phyloP scores from a whole-genome alignment of 2,329 filamentous ascomycete genomes.

The Myriosclerotinia duriaeana region DNA sequence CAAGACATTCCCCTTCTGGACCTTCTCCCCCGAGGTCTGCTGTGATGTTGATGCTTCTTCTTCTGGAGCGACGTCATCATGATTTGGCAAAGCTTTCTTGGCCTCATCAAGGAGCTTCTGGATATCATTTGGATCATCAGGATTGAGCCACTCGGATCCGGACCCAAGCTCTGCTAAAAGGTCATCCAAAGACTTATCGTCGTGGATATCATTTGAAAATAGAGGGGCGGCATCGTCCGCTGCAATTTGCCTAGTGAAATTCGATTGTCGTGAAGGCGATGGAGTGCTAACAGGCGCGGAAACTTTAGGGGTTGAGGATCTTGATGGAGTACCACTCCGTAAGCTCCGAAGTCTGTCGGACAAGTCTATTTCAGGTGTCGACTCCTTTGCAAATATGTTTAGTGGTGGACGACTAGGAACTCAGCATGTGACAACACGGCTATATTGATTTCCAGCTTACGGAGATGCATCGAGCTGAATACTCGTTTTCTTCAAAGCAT shows the following conservation, averaged over 20 bases:
- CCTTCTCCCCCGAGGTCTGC: neutral
- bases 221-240: constrained; percentile 22
- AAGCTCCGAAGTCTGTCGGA: constrained; percentile 37
- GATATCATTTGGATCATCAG: constrained; percentile 38
- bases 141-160: constrained; percentile 37
- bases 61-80: constrained; percentile 11
- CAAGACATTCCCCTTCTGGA: constrained; percentile 42
- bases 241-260: neutral
- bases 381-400: constrained; percentile 20
- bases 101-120: constrained; percentile 38
- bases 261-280: constrained; percentile 15
- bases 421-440: constrained; percentile 31
- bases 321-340: constrained; percentile 33
- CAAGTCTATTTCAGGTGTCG: constrained; percentile 35
- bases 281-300: constrained; percentile 8
- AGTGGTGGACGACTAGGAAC: constrained; percentile 25
- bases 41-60: neutral
- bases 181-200: constrained; percentile 39
- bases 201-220: constrained; percentile 26
- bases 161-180: constrained; percentile 37
- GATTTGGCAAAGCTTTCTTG: constrained; percentile 29
- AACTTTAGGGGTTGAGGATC: constrained; percentile 26
- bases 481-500: constrained; percentile 40
- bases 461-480: constrained; percentile 34
- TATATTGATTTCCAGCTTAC: constrained; percentile 27